Conservation (phyloP, 257 asterid species). For the Penstemon barbatus region DNA sequence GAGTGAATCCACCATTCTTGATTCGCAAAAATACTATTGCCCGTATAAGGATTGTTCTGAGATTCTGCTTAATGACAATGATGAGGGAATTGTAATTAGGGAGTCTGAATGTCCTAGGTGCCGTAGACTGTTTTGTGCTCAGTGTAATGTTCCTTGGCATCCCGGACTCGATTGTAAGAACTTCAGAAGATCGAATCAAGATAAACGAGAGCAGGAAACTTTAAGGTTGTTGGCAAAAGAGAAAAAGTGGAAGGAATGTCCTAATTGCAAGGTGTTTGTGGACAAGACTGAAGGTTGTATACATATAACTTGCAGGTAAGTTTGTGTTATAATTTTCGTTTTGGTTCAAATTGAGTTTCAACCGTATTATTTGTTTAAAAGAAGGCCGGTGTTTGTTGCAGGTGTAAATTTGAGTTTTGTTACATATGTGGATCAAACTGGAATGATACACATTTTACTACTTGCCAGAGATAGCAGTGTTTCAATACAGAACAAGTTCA, state of each 20-base stretch:
- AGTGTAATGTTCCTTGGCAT: slow-evolving; percentile 58
- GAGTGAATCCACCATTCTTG: slow-evolving; percentile 36
- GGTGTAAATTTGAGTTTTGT: slow-evolving; percentile 56
- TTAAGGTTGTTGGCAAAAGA: slow-evolving; percentile 41
- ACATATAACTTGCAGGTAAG: slow-evolving; percentile 61
- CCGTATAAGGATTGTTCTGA: slow-evolving; percentile 48
- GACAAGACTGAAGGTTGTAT: slow-evolving; percentile 51
- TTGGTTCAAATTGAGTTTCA: not conserved
- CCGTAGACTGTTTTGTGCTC: slow-evolving; percentile 47
- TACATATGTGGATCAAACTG: slow-evolving; percentile 44
- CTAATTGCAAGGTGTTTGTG: slow-evolving; percentile 43
- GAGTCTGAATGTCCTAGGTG: slow-evolving; percentile 51
- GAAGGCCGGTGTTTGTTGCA: slow-evolving; percentile 17
- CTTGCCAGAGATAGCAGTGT: slow-evolving; percentile 23
- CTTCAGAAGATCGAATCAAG: slow-evolving; percentile 13
- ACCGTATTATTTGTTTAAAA: too few species aligned
- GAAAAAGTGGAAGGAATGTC: slow-evolving; percentile 53
- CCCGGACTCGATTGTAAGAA: slow-evolving; percentile 43
- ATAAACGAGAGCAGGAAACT: slow-evolving; percentile 29
- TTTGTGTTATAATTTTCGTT: not conserved
- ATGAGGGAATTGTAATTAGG: slow-evolving; percentile 18
- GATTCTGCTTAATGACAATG: slow-evolving; percentile 41
- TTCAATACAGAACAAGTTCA: not conserved
- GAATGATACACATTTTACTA: slow-evolving; percentile 35
- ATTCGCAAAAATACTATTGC: slow-evolving; percentile 44